Evolutionary conservation across 2,329 filamentous ascomycete genomes (phyloP), one percentile per base, ranked within the genome.

Genomic region (Biscogniauxia marginata): DNA sequence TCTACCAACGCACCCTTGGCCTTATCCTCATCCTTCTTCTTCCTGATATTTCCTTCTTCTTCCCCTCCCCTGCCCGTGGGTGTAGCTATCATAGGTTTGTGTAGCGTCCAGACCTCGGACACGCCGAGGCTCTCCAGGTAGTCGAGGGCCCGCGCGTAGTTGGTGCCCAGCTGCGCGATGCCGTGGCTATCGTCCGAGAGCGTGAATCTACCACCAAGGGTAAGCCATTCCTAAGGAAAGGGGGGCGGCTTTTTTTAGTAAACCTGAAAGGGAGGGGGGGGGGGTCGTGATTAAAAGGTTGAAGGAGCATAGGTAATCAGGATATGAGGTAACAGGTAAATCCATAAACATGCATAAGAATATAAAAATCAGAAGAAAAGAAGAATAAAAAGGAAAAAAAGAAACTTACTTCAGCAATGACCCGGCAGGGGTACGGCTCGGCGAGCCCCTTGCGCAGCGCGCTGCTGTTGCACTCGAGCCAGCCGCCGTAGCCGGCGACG

Each of bases 101-200:
- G 70, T 22, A 84, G 70, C 4, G 80, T 84, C 81, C 82, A 87
- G 1, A 95, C 75, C 56, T 85, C 78, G 25, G 75, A 68, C 22
- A 93, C 84, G 4, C 86, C 87, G 11, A 91, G 75, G 57, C 77
- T 80, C 61, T 85, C 80, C 54, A 96, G 76, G 71, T 90, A 96
- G 1, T 83, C 79, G 56, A 96, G 74, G 4, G 89, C 85, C 44
- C 83, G 83, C 47, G 72, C 69, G 75, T 95, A 98, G 70, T 96
- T 93, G 50, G 91, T 87, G n/a, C 87, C 91, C 4, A 99, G 82
- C 70, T 99, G 93, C 2, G 84, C 88, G 56, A 91, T 83, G 43
- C 90, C 90, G 76, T 99, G 95, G 71, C 92, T 96, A 74, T 99
- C 95, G 72, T 99, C 95, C 6, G 91, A 96, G 65, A 99, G 81